Evolutionary conservation across 1,284 basidiomycete species (phyloP).

Genomic region (Trametes versicolor): DNA sequence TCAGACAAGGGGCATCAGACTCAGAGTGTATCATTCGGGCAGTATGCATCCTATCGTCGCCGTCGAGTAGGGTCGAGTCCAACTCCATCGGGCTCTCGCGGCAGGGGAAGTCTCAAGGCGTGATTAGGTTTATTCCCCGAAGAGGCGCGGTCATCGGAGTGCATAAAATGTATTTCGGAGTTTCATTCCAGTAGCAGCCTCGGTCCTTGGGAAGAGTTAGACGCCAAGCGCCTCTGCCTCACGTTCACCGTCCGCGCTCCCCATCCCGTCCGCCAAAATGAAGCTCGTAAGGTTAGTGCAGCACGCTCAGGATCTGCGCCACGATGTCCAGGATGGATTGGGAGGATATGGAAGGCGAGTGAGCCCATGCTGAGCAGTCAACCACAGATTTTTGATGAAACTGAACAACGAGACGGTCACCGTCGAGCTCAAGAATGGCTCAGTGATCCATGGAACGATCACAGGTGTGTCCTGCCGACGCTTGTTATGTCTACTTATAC

Average conservation of each 20-base stretch:
- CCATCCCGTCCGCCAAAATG: slow-evolving; percentile 45
- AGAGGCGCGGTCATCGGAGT: no score
- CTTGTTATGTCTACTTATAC: neutral
- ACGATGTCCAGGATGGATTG: slow-evolving; percentile 11
- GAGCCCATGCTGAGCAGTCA: neutral
- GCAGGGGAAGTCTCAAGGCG: no score
- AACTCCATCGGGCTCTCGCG: no score
- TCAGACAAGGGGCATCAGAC: no score
- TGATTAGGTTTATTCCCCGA: no score
- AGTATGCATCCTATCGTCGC: no score
- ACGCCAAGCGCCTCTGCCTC: slow-evolving; percentile 15
- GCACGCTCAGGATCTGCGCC: slow-evolving; percentile 9
- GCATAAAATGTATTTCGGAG: neutral
- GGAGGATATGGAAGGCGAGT: slow-evolving; percentile 12
- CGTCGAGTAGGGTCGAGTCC: no score
- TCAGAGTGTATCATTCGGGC: no score
- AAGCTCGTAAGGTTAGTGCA: slow-evolving; percentile 60
- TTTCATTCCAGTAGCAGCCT: neutral
- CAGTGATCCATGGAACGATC: slow-evolving; percentile 95
- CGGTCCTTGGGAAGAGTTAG: neutral
- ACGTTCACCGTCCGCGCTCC: slow-evolving; percentile 3
- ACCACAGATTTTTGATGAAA: slow-evolving; percentile 95
- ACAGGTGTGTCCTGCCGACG: slow-evolving; percentile 71
- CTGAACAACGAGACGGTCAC: slow-evolving; percentile 99
- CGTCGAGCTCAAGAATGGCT: slow-evolving; percentile 98